These are phyloP conservation scores for Penicillium occitanis DNA, from an alignment of 2,329 filamentous ascomycete species.

Conservation along the genomic window DNA sequence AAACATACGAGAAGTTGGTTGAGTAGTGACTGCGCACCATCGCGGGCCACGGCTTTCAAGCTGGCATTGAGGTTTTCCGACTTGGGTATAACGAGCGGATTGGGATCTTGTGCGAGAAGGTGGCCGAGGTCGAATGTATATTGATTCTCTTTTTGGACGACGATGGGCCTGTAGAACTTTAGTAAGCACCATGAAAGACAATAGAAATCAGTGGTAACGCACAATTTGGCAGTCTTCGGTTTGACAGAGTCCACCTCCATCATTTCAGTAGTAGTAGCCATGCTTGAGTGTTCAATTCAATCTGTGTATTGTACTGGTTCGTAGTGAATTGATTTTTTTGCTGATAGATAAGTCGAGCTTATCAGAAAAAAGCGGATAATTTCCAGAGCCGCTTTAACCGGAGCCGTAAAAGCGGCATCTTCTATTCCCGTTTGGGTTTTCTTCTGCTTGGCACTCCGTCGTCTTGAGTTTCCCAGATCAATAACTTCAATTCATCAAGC, in stretches of 20 bases:
- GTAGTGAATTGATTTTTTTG: conserved; percentile 11
- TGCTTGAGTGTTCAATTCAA: conserved; percentile 3
- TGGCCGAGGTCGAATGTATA: conserved; percentile 91
- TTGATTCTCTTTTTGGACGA: conserved; percentile 77
- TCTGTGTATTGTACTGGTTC: neutral
- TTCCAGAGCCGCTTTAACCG: conserved; percentile 30
- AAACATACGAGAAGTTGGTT: conserved; percentile 74
- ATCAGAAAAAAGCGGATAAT: conserved; percentile 33
- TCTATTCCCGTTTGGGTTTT: conserved; percentile 29
- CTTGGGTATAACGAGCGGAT: conserved; percentile 66
- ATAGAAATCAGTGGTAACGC: conserved; percentile 22
- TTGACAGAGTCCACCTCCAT: conserved; percentile 13
- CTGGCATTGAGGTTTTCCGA: conserved; percentile 59
- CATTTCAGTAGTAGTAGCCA: conserved; percentile 12
- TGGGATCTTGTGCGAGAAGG: conserved; percentile 81
- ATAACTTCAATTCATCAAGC: conserved; percentile 24
- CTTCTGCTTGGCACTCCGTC: conserved; percentile 26
- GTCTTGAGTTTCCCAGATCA: conserved; percentile 21
- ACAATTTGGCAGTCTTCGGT: conserved; percentile 40
- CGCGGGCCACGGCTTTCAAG: conserved; percentile 73
- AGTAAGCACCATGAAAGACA: neutral
- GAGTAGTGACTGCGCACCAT: conserved; percentile 86
- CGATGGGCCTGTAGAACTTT: conserved; percentile 50
- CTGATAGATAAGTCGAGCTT: conserved; percentile 18
- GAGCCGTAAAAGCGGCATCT: conserved; percentile 24